phyloP scores from a whole-genome alignment of 148 eudicot species.

The Chenopodium berlandieri region DNA sequence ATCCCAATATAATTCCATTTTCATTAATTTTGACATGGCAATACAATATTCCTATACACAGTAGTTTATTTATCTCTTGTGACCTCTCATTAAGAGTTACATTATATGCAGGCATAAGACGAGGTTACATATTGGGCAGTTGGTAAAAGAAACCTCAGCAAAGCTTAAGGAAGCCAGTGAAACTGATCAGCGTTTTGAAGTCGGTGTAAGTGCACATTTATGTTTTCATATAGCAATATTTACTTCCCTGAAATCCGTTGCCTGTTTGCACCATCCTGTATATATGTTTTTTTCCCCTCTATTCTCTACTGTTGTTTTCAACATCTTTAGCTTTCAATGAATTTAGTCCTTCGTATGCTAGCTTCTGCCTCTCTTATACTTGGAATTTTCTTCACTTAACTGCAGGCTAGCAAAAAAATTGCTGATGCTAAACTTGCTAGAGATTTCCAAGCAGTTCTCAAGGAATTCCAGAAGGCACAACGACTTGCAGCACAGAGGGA shows the following conservation, averaged over 20 bases:
- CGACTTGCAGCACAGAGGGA: slow-evolving; percentile 91
- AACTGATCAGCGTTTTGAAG: slow-evolving; percentile 58
- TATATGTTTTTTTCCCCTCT: too few relatives aligned
- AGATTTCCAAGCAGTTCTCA: slow-evolving; percentile 75
- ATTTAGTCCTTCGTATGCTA: background rate
- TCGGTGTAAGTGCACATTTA: slow-evolving; percentile 52
- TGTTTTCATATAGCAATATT: background rate
- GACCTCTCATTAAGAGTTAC: background rate
- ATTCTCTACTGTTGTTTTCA: background rate
- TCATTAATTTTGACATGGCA: background rate
- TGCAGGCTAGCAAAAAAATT: slow-evolving; percentile 75
- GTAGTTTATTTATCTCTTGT: background rate
- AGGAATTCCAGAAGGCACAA: slow-evolving; percentile 86
- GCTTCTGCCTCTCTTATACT: background rate
- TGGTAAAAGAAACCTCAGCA: slow-evolving; percentile 82
- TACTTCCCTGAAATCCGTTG: background rate
- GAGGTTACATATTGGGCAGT: slow-evolving; percentile 69
- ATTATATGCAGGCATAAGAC: slow-evolving; percentile 61
- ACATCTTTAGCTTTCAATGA: background rate
- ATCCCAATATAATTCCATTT: background rate
- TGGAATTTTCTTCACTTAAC: background rate
- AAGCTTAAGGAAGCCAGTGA: slow-evolving; percentile 93
- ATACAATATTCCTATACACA: background rate
- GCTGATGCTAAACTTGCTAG: slow-evolving; percentile 89
- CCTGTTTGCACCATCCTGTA: background rate